Evolutionary conservation across 371 early-diverging fungal species (phyloP), one percentile per base, ranked within the genome.

Genomic region (Mucor racemosus): DNA sequence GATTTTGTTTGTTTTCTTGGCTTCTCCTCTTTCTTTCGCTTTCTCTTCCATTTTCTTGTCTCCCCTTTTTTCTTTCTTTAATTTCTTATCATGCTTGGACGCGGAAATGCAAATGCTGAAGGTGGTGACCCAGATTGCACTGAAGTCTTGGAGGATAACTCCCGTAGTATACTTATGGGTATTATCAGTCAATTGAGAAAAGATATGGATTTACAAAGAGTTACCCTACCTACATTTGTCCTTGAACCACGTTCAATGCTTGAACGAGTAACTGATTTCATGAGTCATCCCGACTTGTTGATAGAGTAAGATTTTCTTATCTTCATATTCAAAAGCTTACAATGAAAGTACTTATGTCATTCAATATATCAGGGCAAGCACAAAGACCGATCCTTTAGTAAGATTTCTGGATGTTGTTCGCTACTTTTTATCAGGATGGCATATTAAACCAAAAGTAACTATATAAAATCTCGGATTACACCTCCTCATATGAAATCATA

Each of bases 211-310:
- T 86, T 97, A 58, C 84, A 84, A 63, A 82, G 93, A 59, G 91
- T 97, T 38, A 95, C 97, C 26, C 87, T 97, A 34, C 98, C 98
- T 15, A 95, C 96, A 7, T 97, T 97, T 86, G 94, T 97, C 4
- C 84, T 97, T 31, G 98, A 97, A 73, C 92, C 98, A 11, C 83
- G 98, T n/a, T 92, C 92, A 71, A 95, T 97, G 89, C 85, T 94
- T 53, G 98, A 97, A 74, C 85, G 94, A 42, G 91, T 97, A 26
- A 94, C 97, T 26, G 98, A 97, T 80, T 97, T 96, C 76, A 89
- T 97, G 88, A 87, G 90, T 58, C 96, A 97, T 73, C 95, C 97
- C 5, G 93, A 95, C 34, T 73, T 94, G 66, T 76, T 97, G 39
- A 75, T 93, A 71, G 80, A 82, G 97, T 95, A 88, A 76, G 34